These are phyloP conservation scores for Coprinellus micaceus DNA, from an alignment of 768 basidiomycete species.

Conservation along the genomic window DNA sequence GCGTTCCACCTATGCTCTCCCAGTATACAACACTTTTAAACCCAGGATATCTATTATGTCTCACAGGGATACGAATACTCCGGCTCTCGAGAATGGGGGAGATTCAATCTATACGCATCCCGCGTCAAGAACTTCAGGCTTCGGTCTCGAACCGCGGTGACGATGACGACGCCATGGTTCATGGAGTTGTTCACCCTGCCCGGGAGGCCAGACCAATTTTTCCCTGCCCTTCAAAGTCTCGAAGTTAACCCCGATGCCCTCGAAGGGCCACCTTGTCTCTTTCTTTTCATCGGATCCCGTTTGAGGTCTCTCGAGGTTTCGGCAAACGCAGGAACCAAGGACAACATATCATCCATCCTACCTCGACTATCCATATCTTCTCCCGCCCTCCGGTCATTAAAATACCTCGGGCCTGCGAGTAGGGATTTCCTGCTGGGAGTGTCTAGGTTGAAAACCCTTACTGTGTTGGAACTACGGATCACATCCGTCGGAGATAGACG, in stretches of 20 bases:
- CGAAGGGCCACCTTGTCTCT: background rate
- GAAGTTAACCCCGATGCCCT: background rate
- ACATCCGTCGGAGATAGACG: background rate
- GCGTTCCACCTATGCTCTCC: background rate
- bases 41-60: background rate
- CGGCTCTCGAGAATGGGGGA: background rate
- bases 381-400: background rate
- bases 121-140: background rate
- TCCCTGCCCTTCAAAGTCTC: no score
- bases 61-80: background rate
- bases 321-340: background rate
- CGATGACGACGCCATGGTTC: background rate
- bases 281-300: background rate
- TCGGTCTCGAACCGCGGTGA: background rate
- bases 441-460: background rate
- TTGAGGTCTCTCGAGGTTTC: background rate
- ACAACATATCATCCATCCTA: background rate
- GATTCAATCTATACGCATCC: background rate
- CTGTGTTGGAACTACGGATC: background rate
- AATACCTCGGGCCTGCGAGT: background rate
- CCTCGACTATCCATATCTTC: background rate
- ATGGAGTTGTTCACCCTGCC: background rate
- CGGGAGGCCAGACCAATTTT: no score
- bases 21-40: background rate
- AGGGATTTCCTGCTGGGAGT: background rate